phyloP scores from a whole-genome alignment of 2,329 filamentous ascomycete genomes.

The Alternaria gansuensis region DNA sequence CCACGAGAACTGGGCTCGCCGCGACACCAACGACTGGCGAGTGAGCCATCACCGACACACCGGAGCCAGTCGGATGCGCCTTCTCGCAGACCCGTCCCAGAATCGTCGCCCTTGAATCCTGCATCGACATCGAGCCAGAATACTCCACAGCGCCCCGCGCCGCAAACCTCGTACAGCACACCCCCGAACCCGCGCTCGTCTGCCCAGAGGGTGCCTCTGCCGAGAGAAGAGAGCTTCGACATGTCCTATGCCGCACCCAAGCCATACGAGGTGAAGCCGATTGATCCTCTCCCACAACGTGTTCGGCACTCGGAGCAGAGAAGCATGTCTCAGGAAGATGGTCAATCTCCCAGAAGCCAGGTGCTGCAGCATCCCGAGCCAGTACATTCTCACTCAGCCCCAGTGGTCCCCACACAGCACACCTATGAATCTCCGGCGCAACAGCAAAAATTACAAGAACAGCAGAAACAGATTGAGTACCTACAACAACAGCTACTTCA shows the following conservation, averaged over 20 bases:
- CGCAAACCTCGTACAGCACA: constrained; percentile 35
- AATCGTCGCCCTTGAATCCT: constrained; percentile 34
- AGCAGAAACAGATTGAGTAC: constrained; percentile 27
- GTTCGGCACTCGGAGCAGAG: constrained; percentile 31
- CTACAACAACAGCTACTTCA: constrained; percentile 22
- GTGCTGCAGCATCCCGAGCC: constrained; percentile 44
- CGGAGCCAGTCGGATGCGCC: constrained; percentile 38
- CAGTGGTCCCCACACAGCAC: constrained; percentile 51
- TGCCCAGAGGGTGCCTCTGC: constrained; percentile 30
- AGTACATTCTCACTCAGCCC: constrained; percentile 58
- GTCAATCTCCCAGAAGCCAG: constrained; percentile 34
- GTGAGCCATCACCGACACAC: constrained; percentile 34
- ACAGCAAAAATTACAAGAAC: constrained; percentile 22
- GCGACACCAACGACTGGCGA: constrained; percentile 38
- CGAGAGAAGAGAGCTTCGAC: constrained; percentile 42
- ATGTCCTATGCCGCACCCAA: constrained; percentile 51
- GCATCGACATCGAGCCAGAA: constrained; percentile 33
- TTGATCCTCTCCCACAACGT: constrained; percentile 41
- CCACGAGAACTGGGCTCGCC: constrained; percentile 50
- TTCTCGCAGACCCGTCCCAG: constrained; percentile 42
- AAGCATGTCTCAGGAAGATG: constrained; percentile 43
- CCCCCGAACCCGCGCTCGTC: constrained; percentile 40
- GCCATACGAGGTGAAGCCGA: constrained; percentile 48
- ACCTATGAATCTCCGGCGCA: constrained; percentile 32
- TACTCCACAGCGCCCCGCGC: constrained; percentile 40